Conservation (phyloP, 2,329 filamentous ascomycete species). For the Harringtonia lauricola region DNA sequence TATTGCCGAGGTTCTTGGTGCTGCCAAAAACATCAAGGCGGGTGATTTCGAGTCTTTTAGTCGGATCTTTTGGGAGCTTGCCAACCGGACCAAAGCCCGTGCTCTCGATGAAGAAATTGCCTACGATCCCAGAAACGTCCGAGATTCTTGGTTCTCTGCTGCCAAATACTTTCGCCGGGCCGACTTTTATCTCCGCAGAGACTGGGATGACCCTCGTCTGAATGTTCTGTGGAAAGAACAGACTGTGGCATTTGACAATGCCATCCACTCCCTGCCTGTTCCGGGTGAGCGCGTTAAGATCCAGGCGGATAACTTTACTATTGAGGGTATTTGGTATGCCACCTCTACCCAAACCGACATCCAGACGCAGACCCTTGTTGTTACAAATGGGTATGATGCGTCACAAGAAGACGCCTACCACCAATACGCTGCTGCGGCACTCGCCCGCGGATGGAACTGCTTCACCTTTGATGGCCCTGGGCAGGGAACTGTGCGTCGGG, state of each 20-base stretch:
- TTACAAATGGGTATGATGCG: conserved; percentile 31
- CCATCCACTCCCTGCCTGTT: conserved; percentile 16
- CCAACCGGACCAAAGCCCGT: conserved; percentile 8
- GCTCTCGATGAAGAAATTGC: conserved; percentile 11
- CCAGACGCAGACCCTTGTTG: conserved; percentile 24
- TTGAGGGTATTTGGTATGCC: conserved; percentile 21
- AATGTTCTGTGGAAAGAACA: conserved; percentile 19
- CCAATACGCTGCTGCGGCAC: conserved; percentile 19
- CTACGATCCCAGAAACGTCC: conserved; percentile 13
- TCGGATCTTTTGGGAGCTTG: conserved; percentile 14
- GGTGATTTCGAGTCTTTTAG: conserved; percentile 17
- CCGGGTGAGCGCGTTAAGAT: conserved; percentile 20
- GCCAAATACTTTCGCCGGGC: conserved; percentile 24
- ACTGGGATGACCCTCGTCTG: conserved; percentile 22
- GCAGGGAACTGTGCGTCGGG: conserved; percentile 26
- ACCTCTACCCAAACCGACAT: conserved; percentile 6
- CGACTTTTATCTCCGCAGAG: conserved; percentile 25
- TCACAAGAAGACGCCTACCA: conserved; percentile 32
- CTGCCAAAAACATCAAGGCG: conserved; percentile 15
- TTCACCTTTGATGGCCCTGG: conserved; percentile 35
- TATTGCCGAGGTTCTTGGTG: conserved; percentile 17
- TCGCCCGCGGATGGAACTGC: conserved; percentile 29
- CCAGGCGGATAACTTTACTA: conserved; percentile 15
- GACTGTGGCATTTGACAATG: conserved; percentile 17
- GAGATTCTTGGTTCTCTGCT: conserved; percentile 21